These are phyloP conservation scores for Lasiosphaeris hirsuta DNA, from an alignment of 495 filamentous ascomycete genomes.

Conservation along the genomic window DNA sequence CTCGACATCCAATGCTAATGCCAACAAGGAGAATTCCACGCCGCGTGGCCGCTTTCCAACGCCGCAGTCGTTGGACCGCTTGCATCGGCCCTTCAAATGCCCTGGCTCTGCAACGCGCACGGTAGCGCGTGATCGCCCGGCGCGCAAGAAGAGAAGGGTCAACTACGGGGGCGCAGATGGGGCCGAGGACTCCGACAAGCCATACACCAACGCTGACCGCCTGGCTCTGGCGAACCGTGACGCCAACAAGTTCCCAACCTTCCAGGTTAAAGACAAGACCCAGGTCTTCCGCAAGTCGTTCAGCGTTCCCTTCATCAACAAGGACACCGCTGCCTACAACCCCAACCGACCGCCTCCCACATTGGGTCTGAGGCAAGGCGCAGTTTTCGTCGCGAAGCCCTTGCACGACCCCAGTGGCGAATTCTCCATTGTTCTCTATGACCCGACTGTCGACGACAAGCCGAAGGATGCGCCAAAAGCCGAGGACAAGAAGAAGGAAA, in stretches of 20 bases:
- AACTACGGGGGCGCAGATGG: constrained; percentile 85
- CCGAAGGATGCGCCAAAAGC: constrained; percentile 50
- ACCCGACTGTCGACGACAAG: constrained; percentile 90
- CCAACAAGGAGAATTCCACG: constrained; percentile 31
- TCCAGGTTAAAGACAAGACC: constrained; percentile 84
- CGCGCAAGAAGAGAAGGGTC: constrained; percentile 82
- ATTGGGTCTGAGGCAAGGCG: constrained; percentile 78
- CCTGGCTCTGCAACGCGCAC: constrained; percentile 73
- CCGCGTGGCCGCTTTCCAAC: constrained; percentile 35
- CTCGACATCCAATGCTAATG: constrained; percentile 19
- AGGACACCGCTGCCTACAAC: constrained; percentile 67
- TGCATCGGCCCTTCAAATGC: constrained; percentile 89
- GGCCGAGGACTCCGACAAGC: constrained; percentile 66
- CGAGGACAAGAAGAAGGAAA: constrained; percentile 52
- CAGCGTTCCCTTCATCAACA: constrained; percentile 80
- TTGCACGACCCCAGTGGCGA: constrained; percentile 94
- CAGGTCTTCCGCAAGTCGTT: constrained; percentile 79
- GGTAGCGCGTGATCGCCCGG: constrained; percentile 74
- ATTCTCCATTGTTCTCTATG: constrained; percentile 93
- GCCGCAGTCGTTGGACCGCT: constrained; percentile 58
- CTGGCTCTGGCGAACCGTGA: constrained; percentile 84
- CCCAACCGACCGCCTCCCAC: constrained; percentile 76
- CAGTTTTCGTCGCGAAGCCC: constrained; percentile 82
- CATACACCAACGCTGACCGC: constrained; percentile 85
- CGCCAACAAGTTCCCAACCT: constrained; percentile 85